A percentile compares a stretch with the other conserved stretches of the same genome.
These are phyloP conservation scores for Urochloa ruziziensis DNA, from an alignment of 176 grass and related monocot species.

Conservation along the genomic window DNA sequence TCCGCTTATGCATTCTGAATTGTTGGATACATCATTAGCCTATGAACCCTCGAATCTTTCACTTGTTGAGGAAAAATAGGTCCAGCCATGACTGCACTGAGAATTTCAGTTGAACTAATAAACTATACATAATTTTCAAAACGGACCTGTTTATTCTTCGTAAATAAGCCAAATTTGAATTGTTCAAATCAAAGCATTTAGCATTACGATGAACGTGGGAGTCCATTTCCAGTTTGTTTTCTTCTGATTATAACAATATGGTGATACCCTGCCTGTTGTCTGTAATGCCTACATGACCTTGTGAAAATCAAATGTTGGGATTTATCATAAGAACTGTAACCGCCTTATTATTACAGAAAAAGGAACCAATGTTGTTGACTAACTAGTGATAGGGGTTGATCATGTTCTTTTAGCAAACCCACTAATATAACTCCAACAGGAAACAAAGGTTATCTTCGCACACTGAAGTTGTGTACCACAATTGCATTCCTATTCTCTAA, in stretches of 20 bases:
- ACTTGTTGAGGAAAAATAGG: neutral
- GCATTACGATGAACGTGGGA: no score
- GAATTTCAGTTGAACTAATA: neutral
- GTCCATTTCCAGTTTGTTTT: no score
- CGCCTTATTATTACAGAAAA: neutral
- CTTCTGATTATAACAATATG: no score
- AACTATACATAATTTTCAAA: neutral
- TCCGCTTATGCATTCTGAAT: no score
- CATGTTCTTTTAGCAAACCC: neutral
- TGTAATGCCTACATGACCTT: neutral
- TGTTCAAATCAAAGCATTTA: no score
- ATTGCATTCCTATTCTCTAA: no score
- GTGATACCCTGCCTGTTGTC: no score
- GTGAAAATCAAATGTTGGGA: neutral
- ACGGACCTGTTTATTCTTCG: neutral
- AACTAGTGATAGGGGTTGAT: neutral
- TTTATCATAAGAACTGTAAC: neutral
- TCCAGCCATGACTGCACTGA: neutral
- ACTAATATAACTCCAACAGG: neutral
- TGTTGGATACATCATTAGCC: neutral
- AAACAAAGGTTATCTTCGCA: no score
- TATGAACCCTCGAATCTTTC: neutral
- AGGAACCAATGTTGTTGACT: neutral
- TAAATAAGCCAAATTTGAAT: no score
- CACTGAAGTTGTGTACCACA: no score